Conservation (phyloP, 169 alveolate genomes). For the Babesia divergens region DNA sequence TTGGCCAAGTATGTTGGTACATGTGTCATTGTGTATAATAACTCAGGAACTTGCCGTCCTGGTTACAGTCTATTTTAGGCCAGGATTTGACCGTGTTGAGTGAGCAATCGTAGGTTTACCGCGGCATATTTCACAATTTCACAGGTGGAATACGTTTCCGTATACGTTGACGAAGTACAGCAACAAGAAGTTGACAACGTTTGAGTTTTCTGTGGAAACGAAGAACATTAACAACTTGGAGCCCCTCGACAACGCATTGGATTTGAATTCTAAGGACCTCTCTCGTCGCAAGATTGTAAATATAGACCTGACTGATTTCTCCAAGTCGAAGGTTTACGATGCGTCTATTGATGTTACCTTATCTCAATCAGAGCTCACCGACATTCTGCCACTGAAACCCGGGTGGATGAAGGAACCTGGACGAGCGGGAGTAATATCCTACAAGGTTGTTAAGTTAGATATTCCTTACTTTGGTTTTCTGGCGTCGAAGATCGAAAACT, state of each 20-base stretch:
- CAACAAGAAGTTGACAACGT: conserved; percentile 44
- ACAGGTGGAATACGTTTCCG: conserved; percentile 54
- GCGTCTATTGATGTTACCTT: conserved; percentile 39
- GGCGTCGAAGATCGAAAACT: conserved; percentile 72
- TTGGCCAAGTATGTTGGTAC: conserved; percentile 55
- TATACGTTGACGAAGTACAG: conserved; percentile 39
- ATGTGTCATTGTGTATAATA: background rate
- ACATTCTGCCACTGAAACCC: conserved; percentile 30
- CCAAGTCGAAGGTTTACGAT: conserved; percentile 48
- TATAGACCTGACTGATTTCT: conserved; percentile 47
- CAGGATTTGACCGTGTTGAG: conserved; percentile 39
- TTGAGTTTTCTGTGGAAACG: conserved; percentile 53
- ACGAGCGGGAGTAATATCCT: conserved; percentile 59
- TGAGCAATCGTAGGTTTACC: conserved; percentile 54
- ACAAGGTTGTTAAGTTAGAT: conserved; percentile 68
- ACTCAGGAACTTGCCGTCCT: conserved; percentile 54
- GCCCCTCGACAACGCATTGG: conserved; percentile 38
- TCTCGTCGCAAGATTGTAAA: conserved; percentile 26
- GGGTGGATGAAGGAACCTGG: conserved; percentile 36
- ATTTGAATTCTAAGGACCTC: conserved; percentile 33
- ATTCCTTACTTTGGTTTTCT: conserved; percentile 79
- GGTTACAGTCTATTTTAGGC: conserved; percentile 59
- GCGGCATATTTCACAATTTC: background rate
- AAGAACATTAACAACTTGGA: conserved; percentile 9
- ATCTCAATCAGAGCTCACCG: conserved; percentile 1